phyloP scores from a whole-genome alignment of 2,329 filamentous ascomycete species.

The Aspergillus bombycis region DNA sequence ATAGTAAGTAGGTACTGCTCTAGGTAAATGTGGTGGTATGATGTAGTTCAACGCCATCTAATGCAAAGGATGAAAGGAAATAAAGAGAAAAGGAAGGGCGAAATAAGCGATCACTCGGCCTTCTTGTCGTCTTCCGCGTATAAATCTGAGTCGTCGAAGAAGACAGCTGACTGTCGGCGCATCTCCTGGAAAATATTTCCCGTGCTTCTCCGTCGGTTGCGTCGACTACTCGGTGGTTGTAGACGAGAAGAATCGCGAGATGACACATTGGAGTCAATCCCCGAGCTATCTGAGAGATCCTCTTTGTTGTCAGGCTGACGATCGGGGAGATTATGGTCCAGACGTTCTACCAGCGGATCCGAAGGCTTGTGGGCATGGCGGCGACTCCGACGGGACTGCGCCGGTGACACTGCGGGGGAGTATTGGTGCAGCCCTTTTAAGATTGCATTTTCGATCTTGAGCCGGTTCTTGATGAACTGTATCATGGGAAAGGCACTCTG shows the following conservation, averaged over 20 bases:
- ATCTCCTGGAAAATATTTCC: constrained; percentile 48
- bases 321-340: constrained; percentile 34
- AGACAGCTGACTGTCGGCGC: constrained; percentile 50
- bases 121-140: constrained; percentile 32
- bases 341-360: constrained; percentile 26
- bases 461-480: constrained; percentile 84
- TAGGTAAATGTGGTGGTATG: not conserved
- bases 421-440: constrained; percentile 55
- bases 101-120: not conserved
- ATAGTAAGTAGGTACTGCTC: not conserved
- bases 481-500: constrained; percentile 89
- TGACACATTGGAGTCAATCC: constrained; percentile 18
- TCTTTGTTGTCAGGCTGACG: constrained; percentile 19
- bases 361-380: constrained; percentile 19
- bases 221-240: constrained; percentile 24
- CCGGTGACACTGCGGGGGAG: constrained; percentile 30
- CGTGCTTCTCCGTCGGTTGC: constrained; percentile 29
- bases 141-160: constrained; percentile 48
- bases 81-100: too few species aligned
- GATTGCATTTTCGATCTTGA: constrained; percentile 76
- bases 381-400: constrained; percentile 34
- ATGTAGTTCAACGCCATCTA: not conserved
- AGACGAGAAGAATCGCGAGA: constrained; percentile 25
- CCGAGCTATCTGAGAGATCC: constrained; percentile 25
- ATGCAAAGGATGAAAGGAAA: not conserved